Evolutionary conservation across 139 green algal genomes (phyloP).

Genomic region (Chloropicon primus): DNA sequence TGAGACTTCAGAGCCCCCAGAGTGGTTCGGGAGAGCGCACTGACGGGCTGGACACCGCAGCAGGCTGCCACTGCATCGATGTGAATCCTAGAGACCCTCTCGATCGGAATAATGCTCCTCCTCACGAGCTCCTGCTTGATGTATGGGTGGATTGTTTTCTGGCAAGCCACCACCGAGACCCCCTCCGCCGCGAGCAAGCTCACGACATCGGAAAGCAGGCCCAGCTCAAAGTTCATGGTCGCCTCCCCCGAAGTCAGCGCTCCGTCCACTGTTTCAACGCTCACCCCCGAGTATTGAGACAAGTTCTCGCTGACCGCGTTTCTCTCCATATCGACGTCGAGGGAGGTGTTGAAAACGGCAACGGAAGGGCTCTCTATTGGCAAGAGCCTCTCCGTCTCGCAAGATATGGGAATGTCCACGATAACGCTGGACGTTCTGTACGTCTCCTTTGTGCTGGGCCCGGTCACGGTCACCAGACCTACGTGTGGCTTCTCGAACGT

Average conservation of each 20-base stretch:
- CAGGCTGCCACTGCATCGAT: neutral
- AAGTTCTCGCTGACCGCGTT: neutral
- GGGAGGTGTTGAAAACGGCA: neutral
- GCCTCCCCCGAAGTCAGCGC: neutral
- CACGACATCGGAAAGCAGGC: neutral
- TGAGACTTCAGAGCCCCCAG: neutral
- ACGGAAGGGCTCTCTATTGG: neutral
- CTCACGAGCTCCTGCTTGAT: neutral
- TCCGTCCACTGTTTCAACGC: neutral
- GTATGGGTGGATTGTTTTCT: neutral
- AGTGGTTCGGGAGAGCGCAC: neutral
- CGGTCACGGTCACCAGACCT: neutral
- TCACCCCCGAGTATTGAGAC: neutral
- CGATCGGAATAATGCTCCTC: neutral
- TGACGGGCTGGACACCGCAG: neutral
- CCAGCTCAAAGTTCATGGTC: neutral
- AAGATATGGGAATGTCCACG: neutral
- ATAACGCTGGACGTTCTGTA: neutral
- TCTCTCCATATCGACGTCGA: neutral
- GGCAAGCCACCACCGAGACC: neutral
- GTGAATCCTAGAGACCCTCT: neutral
- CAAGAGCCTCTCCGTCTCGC: neutral
- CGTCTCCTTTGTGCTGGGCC: neutral
- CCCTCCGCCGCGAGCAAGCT: neutral
- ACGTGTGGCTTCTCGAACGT: neutral